Conservation (phyloP, 2,329 filamentous ascomycete species). For the Phialemonium atrogriseum region DNA sequence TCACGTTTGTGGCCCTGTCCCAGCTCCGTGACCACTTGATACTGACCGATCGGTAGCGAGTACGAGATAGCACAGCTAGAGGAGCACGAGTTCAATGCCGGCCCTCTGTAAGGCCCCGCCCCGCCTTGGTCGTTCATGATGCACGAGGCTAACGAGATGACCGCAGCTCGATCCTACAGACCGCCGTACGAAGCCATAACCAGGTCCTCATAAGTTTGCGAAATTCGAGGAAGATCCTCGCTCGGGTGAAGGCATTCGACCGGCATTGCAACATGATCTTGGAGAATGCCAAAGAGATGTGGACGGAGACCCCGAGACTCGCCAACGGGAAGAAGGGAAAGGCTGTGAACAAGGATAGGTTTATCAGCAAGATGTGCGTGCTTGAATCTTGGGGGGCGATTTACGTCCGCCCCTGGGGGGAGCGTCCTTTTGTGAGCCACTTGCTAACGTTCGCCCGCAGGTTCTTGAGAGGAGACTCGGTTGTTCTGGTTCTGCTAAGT, state of each 20-base stretch:
- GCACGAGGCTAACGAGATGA: too few species aligned
- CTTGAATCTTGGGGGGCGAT: too few species aligned
- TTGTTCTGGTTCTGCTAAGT: slow-evolving; percentile 16
- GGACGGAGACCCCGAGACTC: slow-evolving; percentile 85
- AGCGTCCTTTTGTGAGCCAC: too few species aligned
- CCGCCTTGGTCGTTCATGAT: too few species aligned
- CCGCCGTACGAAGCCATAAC: slow-evolving; percentile 85
- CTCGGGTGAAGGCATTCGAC: slow-evolving; percentile 96
- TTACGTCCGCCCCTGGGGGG: too few species aligned
- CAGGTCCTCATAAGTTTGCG: slow-evolving; percentile 96
- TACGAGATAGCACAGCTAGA: slow-evolving; percentile 74
- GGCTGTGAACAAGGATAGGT: slow-evolving; percentile 93
- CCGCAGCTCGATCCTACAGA: slow-evolving; percentile 94
- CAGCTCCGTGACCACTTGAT: slow-evolving; percentile 4
- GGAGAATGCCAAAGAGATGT: slow-evolving; percentile 76
- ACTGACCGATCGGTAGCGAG: slow-evolving; percentile 47
- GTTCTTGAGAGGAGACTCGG: slow-evolving; percentile 16
- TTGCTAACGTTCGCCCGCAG: slow-evolving; percentile 7
- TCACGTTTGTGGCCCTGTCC: slow-evolving; percentile 61
- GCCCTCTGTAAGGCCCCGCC: slow-evolving; percentile 63
- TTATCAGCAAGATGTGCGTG: slow-evolving; percentile 91
- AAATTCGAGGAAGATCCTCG: slow-evolving; percentile 96
- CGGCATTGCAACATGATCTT: slow-evolving; percentile 89
- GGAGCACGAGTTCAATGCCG: slow-evolving; percentile 47
- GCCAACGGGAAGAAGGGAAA: slow-evolving; percentile 81